Evolutionary conservation across 2,329 filamentous ascomycete species (phyloP).

Genomic region (Fusarium lyarnte): DNA sequence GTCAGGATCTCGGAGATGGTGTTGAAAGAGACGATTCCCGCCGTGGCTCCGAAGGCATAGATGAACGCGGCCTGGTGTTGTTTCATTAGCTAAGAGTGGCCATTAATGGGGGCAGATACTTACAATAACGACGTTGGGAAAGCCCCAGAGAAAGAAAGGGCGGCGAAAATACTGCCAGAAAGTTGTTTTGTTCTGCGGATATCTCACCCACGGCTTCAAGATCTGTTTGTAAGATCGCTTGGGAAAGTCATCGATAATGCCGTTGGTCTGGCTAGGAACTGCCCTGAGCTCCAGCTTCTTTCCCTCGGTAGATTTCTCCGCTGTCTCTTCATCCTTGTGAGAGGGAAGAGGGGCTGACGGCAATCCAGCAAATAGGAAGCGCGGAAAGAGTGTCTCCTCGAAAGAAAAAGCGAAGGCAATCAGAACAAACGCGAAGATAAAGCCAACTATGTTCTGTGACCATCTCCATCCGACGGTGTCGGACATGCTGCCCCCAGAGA

Average conservation of each 20-base stretch:
- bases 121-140: neutral
- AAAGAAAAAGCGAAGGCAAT: neutral
- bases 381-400: neutral
- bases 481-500: neutral
- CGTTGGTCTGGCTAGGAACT: neutral
- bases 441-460: neutral
- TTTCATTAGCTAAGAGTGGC: no score
- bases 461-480: neutral
- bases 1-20: neutral
- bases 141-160: neutral
- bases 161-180: neutral
- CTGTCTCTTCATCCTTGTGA: neutral
- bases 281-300: neutral
- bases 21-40: neutral
- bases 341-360: accelerated
- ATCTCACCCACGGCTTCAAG: neutral
- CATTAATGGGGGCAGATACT: accelerated
- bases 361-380: neutral
- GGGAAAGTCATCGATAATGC: neutral
- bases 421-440: neutral
- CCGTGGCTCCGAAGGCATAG: neutral
- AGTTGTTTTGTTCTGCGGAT: neutral
- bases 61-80: neutral
- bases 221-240: neutral
- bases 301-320: accelerated